Evolutionary conservation across 2,329 filamentous ascomycete species (phyloP).

Genomic region (Talaromyces sp.): DNA sequence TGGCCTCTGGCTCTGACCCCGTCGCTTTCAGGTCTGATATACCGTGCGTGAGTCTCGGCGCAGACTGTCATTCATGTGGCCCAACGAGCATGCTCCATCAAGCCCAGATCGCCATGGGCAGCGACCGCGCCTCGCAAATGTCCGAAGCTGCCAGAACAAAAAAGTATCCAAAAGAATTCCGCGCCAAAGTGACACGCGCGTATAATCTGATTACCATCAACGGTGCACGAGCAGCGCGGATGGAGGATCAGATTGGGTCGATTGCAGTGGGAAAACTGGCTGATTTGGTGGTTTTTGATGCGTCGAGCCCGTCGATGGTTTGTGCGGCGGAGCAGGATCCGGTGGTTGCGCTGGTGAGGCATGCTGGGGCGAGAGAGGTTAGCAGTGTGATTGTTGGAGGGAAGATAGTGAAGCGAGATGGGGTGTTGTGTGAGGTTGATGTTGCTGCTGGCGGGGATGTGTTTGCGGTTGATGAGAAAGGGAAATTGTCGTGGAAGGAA

Average conservation of each 20-base stretch:
- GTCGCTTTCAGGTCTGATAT: neutral
- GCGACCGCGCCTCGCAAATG: neutral
- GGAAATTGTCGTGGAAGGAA: neutral
- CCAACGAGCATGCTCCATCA: neutral
- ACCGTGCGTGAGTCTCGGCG: neutral
- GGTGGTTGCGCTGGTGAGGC: slow-evolving; percentile 25
- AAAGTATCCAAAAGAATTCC: neutral
- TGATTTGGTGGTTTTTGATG: slow-evolving; percentile 27
- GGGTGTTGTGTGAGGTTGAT: neutral
- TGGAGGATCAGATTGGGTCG: slow-evolving; percentile 22
- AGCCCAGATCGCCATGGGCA: neutral
- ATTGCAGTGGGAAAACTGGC: slow-evolving; percentile 24
- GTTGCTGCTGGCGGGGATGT: neutral
- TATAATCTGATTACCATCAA: slow-evolving; percentile 23
- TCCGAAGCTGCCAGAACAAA: neutral
- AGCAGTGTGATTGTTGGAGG: slow-evolving; percentile 27
- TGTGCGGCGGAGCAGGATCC: slow-evolving; percentile 23
- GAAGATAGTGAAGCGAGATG: neutral
- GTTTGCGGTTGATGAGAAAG: neutral
- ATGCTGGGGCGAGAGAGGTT: slow-evolving; percentile 22
- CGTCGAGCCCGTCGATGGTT: slow-evolving; percentile 19
- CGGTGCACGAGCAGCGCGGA: slow-evolving; percentile 22
- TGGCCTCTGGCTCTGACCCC: neutral
- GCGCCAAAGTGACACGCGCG: neutral
- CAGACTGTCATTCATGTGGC: slow-evolving; percentile 5